Evolutionary conservation across 257 asterid species (phyloP).

Genomic region (Solanum bukasovii): DNA sequence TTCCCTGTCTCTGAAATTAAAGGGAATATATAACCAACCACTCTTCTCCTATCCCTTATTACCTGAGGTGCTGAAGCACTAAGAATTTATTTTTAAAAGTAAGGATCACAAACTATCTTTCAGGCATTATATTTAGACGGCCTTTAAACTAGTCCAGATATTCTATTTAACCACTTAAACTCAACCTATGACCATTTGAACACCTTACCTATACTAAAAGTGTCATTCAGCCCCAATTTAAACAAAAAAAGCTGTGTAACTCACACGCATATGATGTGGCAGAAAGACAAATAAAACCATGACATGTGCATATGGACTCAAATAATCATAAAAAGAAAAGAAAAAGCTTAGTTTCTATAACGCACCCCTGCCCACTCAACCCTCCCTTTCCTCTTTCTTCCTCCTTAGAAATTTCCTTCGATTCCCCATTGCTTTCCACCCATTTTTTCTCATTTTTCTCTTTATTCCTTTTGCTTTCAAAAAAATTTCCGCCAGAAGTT

Average conservation of each 20-base stretch:
- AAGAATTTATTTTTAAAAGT: neutral
- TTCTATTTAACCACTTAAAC: neutral
- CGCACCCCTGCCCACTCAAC: neutral
- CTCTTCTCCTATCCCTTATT: neutral
- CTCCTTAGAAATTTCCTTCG: neutral
- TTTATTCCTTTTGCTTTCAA: neutral
- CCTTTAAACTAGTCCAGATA: neutral
- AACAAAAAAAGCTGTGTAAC: neutral
- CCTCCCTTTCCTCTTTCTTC: neutral
- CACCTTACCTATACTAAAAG: neutral
- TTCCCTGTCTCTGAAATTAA: neutral
- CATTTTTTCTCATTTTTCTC: neutral
- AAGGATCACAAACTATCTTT: neutral
- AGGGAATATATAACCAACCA: neutral
- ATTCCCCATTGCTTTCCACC: neutral
- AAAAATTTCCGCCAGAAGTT: neutral
- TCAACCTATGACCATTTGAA: neutral
- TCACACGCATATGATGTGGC: neutral
- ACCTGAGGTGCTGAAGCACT: neutral
- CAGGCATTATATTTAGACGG: neutral
- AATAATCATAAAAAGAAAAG: neutral
- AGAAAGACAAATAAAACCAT: neutral
- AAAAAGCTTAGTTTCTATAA: neutral
- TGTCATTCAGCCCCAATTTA: neutral
- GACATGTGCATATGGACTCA: neutral